Evolutionary conservation across 805 yeast genomes (phyloP).

Genomic region (Saturnispora besseyi): DNA sequence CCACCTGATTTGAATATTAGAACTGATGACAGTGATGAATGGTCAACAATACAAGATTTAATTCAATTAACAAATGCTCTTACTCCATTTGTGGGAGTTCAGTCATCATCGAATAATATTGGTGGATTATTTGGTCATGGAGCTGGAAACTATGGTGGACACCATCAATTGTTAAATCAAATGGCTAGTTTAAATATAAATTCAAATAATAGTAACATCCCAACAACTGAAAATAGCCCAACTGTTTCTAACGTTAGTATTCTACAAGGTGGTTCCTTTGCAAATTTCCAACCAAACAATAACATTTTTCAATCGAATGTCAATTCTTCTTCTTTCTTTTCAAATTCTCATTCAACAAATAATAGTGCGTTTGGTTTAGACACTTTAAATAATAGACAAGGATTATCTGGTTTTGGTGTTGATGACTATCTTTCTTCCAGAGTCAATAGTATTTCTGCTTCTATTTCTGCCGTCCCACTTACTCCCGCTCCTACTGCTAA

Average conservation of each 20-base stretch:
- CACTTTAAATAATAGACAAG: background rate
- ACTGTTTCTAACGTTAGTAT: background rate
- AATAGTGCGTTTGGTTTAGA: background rate
- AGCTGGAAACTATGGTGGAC: background rate
- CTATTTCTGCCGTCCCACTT: background rate
- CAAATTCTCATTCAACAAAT: background rate
- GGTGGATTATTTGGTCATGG: background rate
- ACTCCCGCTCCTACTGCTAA: background rate
- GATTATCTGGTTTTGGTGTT: background rate
- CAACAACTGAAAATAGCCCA: background rate
- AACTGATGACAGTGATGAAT: conserved; percentile 46
- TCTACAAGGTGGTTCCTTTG: background rate
- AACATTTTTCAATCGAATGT: background rate
- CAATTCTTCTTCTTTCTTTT: background rate
- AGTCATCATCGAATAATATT: background rate
- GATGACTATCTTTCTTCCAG: background rate
- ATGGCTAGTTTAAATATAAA: background rate
- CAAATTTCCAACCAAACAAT: background rate
- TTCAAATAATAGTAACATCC: background rate
- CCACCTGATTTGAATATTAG: conserved; percentile 45
- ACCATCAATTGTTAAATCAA: background rate
- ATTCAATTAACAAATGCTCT: conserved; percentile 23
- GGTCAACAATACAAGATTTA: conserved; percentile 44
- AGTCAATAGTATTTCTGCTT: background rate
- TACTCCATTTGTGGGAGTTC: background rate